Percentiles rank a stretch among this genome's conserved stretches.
These are phyloP conservation scores for Russula sp. DNA, from an alignment of 768 basidiomycete species.

Conservation along the genomic window DNA sequence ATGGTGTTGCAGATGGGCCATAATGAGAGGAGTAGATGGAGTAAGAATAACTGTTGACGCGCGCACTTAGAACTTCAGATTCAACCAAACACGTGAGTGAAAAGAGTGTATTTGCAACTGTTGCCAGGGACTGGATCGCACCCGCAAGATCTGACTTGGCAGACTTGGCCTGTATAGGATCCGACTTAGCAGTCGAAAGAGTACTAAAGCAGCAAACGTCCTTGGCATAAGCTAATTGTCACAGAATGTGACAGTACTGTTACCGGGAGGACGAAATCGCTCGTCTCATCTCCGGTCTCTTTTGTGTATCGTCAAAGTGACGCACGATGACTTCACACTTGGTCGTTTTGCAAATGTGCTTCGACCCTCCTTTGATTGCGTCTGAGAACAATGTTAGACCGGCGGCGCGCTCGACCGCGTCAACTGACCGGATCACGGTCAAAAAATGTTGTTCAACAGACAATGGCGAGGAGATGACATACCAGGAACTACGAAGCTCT, in stretches of 20 bases:
- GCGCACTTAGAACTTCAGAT: no score
- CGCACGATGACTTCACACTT: slow-evolving; percentile 86
- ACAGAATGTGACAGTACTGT: not conserved
- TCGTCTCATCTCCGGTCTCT: slow-evolving; percentile 47
- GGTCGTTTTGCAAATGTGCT: slow-evolving; percentile 82
- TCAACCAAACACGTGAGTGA: no score
- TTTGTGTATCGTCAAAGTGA: slow-evolving; percentile 86
- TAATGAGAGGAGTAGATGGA: no score
- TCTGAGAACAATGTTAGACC: slow-evolving; percentile 86
- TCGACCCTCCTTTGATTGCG: slow-evolving; percentile 61
- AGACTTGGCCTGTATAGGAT: no score
- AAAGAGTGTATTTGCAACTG: no score
- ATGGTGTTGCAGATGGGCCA: no score
- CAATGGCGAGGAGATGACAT: slow-evolving; percentile 16
- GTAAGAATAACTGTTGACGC: no score
- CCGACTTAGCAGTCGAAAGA: no score
- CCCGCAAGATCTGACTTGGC: no score
- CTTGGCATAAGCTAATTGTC: not conserved
- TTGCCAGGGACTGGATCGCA: no score
- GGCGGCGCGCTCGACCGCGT: slow-evolving; percentile 84
- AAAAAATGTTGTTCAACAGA: not conserved
- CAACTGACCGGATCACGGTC: slow-evolving; percentile 46
- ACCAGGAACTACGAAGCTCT: slow-evolving; percentile 81
- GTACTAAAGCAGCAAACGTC: not conserved
- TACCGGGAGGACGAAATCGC: slow-evolving; percentile 41